Percentiles rank a stretch among this genome's conserved stretches.
Evolutionary conservation across 2,329 filamentous ascomycete species (phyloP).

Genomic region (Calonectria hawksworthii): DNA sequence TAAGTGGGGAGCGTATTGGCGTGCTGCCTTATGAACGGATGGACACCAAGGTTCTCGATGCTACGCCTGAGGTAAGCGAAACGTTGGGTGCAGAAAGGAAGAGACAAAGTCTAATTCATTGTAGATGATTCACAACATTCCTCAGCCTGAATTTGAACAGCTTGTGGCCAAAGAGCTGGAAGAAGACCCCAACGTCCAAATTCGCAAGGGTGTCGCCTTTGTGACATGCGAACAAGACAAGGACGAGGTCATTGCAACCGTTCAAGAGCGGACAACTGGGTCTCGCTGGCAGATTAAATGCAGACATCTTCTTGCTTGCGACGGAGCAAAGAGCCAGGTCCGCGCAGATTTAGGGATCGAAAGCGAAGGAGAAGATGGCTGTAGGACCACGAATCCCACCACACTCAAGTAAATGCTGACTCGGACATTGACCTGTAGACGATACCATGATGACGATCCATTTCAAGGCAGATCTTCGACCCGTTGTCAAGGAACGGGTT

Average conservation of each 20-base stretch:
- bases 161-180: conserved; percentile 43
- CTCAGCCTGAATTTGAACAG: conserved; percentile 55
- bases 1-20: conserved; percentile 22
- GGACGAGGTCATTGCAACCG: conserved; percentile 40
- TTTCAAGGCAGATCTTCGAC: conserved; percentile 56
- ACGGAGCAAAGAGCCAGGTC: conserved; percentile 52
- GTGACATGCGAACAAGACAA: conserved; percentile 50
- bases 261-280: conserved; percentile 47
- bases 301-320: conserved; percentile 52
- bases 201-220: conserved; percentile 51
- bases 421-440: conserved; percentile 38
- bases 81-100: not conserved
- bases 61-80: conserved; percentile 15
- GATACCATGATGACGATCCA: conserved; percentile 64
- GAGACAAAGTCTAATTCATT: not conserved
- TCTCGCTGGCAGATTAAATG: conserved; percentile 46
- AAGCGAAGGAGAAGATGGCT: conserved; percentile 58
- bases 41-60: conserved; percentile 18
- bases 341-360: conserved; percentile 50
- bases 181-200: conserved; percentile 42
- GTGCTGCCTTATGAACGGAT: conserved; percentile 25
- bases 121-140: conserved; percentile 59
- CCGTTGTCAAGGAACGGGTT: conserved; percentile 52
- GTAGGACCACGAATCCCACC: conserved; percentile 40
- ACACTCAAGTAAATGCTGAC: not conserved